Evolutionary conservation across 2,329 filamentous ascomycete species (phyloP).

Genomic region (Tolypocladium tundrense): DNA sequence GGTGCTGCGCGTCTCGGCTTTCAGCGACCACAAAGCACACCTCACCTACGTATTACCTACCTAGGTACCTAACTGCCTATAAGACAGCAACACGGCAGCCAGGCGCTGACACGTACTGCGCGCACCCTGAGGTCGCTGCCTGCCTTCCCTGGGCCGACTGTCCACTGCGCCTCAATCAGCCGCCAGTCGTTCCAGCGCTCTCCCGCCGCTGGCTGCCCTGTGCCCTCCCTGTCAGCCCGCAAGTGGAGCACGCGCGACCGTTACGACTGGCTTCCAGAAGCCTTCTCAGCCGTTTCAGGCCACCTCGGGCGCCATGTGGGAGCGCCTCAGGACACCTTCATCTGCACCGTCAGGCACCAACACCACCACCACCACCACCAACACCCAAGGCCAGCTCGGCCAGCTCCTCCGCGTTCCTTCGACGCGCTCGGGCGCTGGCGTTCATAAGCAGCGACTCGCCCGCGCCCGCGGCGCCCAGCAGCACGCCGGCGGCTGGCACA

Average conservation of each 20-base stretch:
- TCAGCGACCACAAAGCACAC: not conserved
- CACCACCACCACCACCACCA: no score
- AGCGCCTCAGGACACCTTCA: constrained; percentile 2
- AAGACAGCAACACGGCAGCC: no score
- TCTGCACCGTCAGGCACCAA: not conserved
- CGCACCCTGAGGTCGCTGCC: no score
- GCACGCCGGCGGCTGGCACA: not conserved
- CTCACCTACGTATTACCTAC: no score
- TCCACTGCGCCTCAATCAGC: no score
- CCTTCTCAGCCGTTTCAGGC: not conserved
- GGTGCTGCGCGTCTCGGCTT: no score
- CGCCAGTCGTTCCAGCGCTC: no score
- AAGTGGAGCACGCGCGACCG: not conserved
- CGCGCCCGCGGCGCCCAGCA: not conserved
- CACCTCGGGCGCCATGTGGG: constrained; percentile 6
- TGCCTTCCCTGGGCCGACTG: no score
- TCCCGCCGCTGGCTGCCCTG: not conserved
- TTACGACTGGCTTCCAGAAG: not conserved
- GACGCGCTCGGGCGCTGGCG: not conserved
- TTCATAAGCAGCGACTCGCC: not conserved
- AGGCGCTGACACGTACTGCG: no score
- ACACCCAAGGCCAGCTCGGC: not conserved
- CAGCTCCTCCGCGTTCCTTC: not conserved
- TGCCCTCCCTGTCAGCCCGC: not conserved
- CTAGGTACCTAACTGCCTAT: no score